A percentile compares a stretch with the other conserved stretches of the same genome.
Evolutionary conservation across 2,329 filamentous ascomycete species (phyloP).

Genomic region (Fusarium pseudoanthophilum): DNA sequence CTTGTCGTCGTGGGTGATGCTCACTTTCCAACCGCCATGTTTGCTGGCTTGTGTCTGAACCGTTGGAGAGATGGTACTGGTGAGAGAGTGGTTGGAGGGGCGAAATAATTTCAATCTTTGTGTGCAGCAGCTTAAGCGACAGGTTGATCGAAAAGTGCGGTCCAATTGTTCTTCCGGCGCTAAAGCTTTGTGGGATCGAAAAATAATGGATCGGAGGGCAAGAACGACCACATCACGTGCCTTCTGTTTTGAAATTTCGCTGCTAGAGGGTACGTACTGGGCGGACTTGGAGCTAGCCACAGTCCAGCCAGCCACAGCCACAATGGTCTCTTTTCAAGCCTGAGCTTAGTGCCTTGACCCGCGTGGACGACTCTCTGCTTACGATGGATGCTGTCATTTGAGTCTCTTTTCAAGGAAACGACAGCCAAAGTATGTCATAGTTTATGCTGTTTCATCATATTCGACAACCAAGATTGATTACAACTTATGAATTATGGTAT

Average conservation of each 20-base stretch:
- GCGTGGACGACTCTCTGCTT: neutral
- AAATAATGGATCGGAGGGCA: conserved; percentile 29
- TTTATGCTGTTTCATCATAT: neutral
- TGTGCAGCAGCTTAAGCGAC: conserved; percentile 55
- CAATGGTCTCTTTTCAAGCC: neutral
- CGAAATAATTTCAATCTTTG: conserved; percentile 56
- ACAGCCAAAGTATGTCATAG: neutral
- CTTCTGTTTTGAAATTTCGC: neutral
- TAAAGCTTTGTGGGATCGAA: conserved; percentile 31
- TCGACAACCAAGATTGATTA: neutral
- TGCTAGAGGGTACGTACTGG: neutral
- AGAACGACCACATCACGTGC: conserved; percentile 37
- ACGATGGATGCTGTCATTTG: conserved; percentile 12
- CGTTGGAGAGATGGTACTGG: conserved; percentile 56
- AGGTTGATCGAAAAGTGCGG: conserved; percentile 46
- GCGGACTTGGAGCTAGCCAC: neutral
- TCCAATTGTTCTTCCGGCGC: conserved; percentile 45
- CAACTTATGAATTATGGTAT: conserved; percentile 1
- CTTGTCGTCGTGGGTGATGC: conserved; percentile 42
- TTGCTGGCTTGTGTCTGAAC: conserved; percentile 61
- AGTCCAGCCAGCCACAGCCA: conserved; percentile 4
- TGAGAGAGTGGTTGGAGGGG: conserved; percentile 53
- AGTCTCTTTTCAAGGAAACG: neutral
- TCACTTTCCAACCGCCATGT: conserved; percentile 71
- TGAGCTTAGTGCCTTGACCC: neutral